A percentile compares a stretch with the other conserved stretches of the same genome.
These are phyloP conservation scores for Trametes maxima DNA, from an alignment of 768 basidiomycete species.

Conservation along the genomic window DNA sequence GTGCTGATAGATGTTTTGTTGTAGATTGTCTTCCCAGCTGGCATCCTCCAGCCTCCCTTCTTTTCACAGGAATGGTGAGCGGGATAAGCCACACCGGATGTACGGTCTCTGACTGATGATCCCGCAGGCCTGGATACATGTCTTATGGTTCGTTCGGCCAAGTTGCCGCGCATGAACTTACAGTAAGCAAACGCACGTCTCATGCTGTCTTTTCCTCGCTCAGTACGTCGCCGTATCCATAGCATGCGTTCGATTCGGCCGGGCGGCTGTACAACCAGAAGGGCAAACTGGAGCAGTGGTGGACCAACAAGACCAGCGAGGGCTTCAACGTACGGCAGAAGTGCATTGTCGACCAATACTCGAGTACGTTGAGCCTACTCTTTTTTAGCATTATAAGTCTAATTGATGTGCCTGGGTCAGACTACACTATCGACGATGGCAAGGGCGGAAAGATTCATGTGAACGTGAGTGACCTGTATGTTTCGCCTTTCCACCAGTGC, in stretches of 20 bases:
- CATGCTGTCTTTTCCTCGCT: not conserved
- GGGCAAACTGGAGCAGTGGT: constrained; percentile 90
- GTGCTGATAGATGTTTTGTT: not conserved
- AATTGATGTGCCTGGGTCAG: constrained; percentile 36
- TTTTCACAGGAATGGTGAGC: constrained; percentile 77
- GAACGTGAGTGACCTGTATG: constrained; percentile 58
- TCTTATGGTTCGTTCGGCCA: constrained; percentile 92
- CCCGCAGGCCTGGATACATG: constrained; percentile 79
- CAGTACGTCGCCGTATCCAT: not conserved
- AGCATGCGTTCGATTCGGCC: constrained; percentile 92
- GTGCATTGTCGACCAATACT: constrained; percentile 92
- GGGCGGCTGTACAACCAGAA: constrained; percentile 89
- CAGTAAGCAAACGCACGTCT: constrained; percentile 46
- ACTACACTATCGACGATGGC: constrained; percentile 83
- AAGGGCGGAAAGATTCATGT: constrained; percentile 83
- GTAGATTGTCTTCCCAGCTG: constrained; percentile 94
- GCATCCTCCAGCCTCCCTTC: constrained; percentile 92
- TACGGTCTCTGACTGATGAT: constrained; percentile 5
- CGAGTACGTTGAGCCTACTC: constrained; percentile 45
- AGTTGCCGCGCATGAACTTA: constrained; percentile 91
- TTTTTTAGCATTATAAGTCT: not conserved
- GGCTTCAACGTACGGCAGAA: constrained; percentile 82
- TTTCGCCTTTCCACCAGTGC: not conserved
- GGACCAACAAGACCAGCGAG: constrained; percentile 84
- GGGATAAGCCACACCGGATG: not conserved